These are phyloP conservation scores for Globisporangium recalcitrans DNA, from an alignment of 352 stramenopile genomes.

Conservation along the genomic window DNA sequence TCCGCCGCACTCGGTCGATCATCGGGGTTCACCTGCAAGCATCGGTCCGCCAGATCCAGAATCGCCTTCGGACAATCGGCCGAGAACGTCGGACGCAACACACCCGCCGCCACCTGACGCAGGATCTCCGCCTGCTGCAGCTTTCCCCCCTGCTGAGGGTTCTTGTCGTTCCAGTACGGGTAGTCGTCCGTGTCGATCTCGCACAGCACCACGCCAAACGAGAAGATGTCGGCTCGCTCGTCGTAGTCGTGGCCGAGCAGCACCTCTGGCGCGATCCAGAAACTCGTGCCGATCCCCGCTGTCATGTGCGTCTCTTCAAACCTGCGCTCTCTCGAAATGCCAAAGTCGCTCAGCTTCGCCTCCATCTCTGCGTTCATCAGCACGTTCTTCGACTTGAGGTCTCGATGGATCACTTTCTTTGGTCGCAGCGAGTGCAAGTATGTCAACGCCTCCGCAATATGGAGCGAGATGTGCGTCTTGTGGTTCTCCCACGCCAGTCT, in stretches of 20 bases:
- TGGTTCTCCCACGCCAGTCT: conserved; percentile 40
- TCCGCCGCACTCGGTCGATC: conserved; percentile 26
- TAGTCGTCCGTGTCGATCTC: neutral
- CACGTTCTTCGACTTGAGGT: conserved; percentile 30
- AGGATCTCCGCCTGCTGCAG: neutral
- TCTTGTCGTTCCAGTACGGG: neutral
- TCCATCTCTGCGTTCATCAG: conserved; percentile 42
- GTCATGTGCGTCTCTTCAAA: conserved; percentile 68
- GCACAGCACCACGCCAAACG: neutral
- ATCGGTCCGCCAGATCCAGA: conserved; percentile 26
- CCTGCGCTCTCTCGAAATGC: conserved; percentile 48
- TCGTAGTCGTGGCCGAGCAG: conserved; percentile 34
- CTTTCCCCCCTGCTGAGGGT: no score
- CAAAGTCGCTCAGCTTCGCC: conserved; percentile 78
- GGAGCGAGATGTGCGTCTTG: conserved; percentile 49
- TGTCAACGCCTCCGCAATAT: conserved; percentile 53
- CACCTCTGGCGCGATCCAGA: conserved; percentile 71
- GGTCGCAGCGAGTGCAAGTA: conserved; percentile 67
- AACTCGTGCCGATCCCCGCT: conserved; percentile 55
- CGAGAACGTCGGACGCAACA: conserved; percentile 29
- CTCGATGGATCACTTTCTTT: conserved; percentile 36
- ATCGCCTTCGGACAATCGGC: conserved; percentile 23
- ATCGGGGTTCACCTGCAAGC: conserved; percentile 24
- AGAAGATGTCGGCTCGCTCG: neutral
- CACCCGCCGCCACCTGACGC: conserved; percentile 33